Percentiles rank a stretch among this genome's conserved stretches.
These are phyloP conservation scores for Penicillium sp. DNA, from an alignment of 2,329 filamentous ascomycete species.

Conservation along the genomic window DNA sequence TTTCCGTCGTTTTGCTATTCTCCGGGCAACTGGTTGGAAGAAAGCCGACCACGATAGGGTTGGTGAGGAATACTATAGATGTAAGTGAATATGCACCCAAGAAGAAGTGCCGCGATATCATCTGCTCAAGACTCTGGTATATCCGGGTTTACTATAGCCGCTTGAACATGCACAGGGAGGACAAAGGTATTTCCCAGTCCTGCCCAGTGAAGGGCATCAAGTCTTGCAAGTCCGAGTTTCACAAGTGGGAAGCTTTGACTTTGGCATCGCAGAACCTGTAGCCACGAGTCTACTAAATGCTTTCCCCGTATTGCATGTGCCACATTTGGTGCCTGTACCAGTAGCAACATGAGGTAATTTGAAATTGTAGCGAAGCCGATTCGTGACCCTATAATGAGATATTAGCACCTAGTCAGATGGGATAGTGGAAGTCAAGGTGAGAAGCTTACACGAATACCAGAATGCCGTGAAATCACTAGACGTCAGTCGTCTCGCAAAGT, in stretches of 20 bases:
- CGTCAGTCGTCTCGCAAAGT: too few species aligned
- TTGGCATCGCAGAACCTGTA: slow-evolving; percentile 30
- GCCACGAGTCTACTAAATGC: slow-evolving; percentile 31
- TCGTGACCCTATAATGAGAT: slow-evolving; percentile 26
- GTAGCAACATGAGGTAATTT: slow-evolving; percentile 33
- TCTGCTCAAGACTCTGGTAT: background rate
- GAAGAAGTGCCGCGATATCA: background rate
- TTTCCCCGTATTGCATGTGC: slow-evolving; percentile 29
- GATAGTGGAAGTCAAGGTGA: background rate
- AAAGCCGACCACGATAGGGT: background rate
- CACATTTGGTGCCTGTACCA: slow-evolving; percentile 32
- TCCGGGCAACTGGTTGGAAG: background rate
- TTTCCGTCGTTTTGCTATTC: background rate
- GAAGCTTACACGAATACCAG: slow-evolving; percentile 26
- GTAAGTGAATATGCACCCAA: background rate
- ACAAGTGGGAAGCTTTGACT: slow-evolving; percentile 31
- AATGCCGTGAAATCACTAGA: too few species aligned
- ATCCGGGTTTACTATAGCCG: slow-evolving; percentile 10
- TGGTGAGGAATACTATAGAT: background rate
- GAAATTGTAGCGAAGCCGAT: slow-evolving; percentile 37
- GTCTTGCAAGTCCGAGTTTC: slow-evolving; percentile 29
- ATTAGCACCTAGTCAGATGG: too few species aligned
- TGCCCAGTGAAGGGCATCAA: slow-evolving; percentile 31
- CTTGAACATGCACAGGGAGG: slow-evolving; percentile 27
- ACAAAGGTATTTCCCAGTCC: slow-evolving; percentile 1